A percentile compares a stretch with the other conserved stretches of the same genome.
These are phyloP conservation scores for Trichoderma sp. DNA, from an alignment of 2,329 filamentous ascomycete species.

Conservation along the genomic window DNA sequence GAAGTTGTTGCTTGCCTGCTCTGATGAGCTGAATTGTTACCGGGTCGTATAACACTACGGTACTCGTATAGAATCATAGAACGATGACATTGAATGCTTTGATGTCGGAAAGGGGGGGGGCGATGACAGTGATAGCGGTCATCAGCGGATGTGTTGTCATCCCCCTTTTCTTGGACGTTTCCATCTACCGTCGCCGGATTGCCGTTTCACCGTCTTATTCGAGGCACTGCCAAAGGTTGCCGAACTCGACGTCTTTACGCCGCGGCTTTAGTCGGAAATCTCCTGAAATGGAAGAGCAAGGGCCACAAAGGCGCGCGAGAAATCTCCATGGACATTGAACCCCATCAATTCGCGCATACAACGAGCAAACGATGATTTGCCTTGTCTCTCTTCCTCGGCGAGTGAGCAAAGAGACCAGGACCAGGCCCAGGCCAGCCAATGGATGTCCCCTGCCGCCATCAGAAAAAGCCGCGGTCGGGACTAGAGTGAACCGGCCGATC, in stretches of 20 bases:
- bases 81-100: not conserved
- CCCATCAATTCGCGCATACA: constrained; percentile 25
- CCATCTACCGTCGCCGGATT: not conserved
- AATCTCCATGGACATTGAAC: constrained; percentile 13
- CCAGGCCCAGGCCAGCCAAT: too few relatives aligned
- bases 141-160: not conserved
- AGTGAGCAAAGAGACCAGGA: constrained; percentile 1
- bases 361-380: not conserved
- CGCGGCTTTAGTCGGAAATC: constrained; percentile 18
- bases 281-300: not conserved
- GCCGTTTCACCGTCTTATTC: constrained; percentile 1
- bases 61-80: not conserved
- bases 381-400: constrained; percentile 1
- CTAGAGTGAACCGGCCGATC: constrained; percentile 27
- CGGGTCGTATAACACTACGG: too few relatives aligned
- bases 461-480: constrained; percentile 26
- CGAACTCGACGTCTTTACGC: not conserved
- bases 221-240: not conserved
- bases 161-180: not conserved
- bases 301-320: not conserved
- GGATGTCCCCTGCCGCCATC: constrained; percentile 14
- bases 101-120: not conserved
- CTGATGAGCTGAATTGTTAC: not conserved
- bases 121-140: not conserved
- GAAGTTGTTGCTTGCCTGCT: not conserved